Percentiles rank a stretch among this genome's conserved stretches.
phyloP scores from a whole-genome alignment of 139 green algal species.

The Coelastrella sp. region DNA sequence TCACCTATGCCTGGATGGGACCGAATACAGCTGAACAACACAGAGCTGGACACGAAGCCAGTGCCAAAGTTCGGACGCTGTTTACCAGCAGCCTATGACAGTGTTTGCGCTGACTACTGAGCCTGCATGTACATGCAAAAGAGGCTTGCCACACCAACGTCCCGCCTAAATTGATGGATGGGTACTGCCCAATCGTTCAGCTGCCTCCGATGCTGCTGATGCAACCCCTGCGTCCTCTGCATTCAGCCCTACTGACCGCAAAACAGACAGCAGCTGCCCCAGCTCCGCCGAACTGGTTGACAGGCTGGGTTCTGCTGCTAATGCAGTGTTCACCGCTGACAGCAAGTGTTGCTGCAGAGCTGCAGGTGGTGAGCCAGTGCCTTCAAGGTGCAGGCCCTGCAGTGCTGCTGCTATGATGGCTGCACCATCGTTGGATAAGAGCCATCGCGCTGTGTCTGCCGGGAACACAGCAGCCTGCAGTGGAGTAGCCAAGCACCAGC shows the following conservation, averaged over 20 bases:
- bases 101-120: no score
- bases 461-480: conserved; percentile 56
- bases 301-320: conserved; percentile 24
- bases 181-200: background rate
- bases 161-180: background rate
- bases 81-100: no score
- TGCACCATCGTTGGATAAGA: conserved; percentile 60
- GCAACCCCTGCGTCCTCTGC: conserved; percentile 21
- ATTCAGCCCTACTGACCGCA: background rate
- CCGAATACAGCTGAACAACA: no score
- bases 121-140: background rate
- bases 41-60: no score
- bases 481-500: background rate
- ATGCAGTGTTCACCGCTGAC: conserved; percentile 52
- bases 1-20: no score
- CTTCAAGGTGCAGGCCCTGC: conserved; percentile 54
- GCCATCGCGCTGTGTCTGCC: conserved; percentile 55
- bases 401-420: conserved; percentile 52
- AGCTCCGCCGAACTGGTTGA: background rate
- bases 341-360: conserved; percentile 67
- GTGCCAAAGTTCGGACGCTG: no score
- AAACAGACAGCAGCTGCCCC: conserved; percentile 5
- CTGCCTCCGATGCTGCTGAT: conserved; percentile 23
- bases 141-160: background rate
- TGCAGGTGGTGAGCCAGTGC: background rate